phyloP scores from a whole-genome alignment of 768 basidiomycete genomes.

The Leccinum rimulosum region DNA sequence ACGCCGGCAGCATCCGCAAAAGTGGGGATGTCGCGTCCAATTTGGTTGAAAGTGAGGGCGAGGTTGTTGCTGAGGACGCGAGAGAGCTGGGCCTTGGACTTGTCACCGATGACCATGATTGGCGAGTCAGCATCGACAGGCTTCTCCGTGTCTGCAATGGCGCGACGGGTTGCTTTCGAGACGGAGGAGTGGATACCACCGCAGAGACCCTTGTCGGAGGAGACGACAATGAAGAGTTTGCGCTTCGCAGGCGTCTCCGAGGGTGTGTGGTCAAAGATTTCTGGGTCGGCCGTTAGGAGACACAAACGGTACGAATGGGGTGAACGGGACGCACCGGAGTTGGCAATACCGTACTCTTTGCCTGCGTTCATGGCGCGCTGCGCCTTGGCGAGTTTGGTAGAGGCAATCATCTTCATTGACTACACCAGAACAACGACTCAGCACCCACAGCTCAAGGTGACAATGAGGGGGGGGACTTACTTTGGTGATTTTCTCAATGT shows the following conservation, averaged over 20 bases:
- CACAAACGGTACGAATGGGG: not conserved
- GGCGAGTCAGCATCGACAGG: conserved; percentile 58
- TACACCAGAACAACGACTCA: conserved; percentile 30
- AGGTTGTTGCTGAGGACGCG: conserved; percentile 66
- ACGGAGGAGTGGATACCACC: conserved; percentile 99
- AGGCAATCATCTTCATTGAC: conserved; percentile 99
- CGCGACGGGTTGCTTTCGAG: conserved; percentile 81
- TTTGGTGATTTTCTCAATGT: conserved; percentile 99
- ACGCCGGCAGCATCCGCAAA: conserved; percentile 95
- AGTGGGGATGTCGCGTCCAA: conserved; percentile 95
- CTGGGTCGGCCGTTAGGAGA: conserved; percentile 38
- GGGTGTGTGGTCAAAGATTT: conserved; percentile 81
- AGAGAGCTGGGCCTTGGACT: conserved; percentile 89
- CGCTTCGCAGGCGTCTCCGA: conserved; percentile 66
- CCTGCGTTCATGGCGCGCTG: conserved; percentile 90
- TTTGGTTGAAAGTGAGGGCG: conserved; percentile 91
- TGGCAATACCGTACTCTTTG: conserved; percentile 90
- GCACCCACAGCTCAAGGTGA: not conserved
- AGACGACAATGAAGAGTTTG: conserved; percentile 91
- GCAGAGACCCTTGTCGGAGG: conserved; percentile 98
- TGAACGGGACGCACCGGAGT: conserved; percentile 57
- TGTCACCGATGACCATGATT: conserved; percentile 92
- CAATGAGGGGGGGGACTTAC: conserved; percentile 40
- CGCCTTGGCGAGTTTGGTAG: conserved; percentile 93
- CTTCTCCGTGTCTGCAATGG: conserved; percentile 50